Evolutionary conservation across 2,329 filamentous ascomycete species (phyloP), one percentile per base, ranked within the genome.

Genomic region (Stemphylium lycopersici): DNA sequence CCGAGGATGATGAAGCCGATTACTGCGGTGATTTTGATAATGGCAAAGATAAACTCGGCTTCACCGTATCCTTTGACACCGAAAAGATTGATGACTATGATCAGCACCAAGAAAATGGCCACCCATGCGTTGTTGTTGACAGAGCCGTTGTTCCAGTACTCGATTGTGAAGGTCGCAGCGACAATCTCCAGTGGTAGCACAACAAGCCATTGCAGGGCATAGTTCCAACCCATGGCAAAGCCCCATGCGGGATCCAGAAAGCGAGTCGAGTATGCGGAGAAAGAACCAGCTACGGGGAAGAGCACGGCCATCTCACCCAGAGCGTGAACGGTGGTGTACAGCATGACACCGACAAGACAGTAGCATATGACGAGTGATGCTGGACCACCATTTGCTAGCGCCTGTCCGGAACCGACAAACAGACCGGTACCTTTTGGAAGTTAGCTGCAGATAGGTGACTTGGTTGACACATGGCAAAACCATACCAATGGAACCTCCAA

Each of bases 181-280:
- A 96, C 91, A 52, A 96, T 89, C 74, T 96, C 92, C 33, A 96
- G 80, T 0, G 92, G 92, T 29, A 96, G 76, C 0, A 93, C 86
- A 32, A 91, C 83, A 2, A 96, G 82, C 93, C 93, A 96, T 76
- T 96, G 90, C 63, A 96, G 74, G 4, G 90, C 90, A 73, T 96
- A 90, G 83, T 96, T 96, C 91, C 91, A 96, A 13, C 91, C 92
- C 90, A 96, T 96, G 41, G 91, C 90, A 70, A 96, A 96, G 0
- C 92, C 92, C 91, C 91, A 96, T 0, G 93, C 93, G 1, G 93
- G 93, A 69, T 97, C 92, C 15, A 98, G 77, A 68, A 98, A 97
- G 15, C 93, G 86, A 26, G 91, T 96, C 15, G 93, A 95, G 78
- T 93, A 97, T 6, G 91, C 88, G 0, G 91, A 91, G 72, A 97